Base-by-base conservation (phyloP, 805 yeast species). In the Candida alai region DNA sequence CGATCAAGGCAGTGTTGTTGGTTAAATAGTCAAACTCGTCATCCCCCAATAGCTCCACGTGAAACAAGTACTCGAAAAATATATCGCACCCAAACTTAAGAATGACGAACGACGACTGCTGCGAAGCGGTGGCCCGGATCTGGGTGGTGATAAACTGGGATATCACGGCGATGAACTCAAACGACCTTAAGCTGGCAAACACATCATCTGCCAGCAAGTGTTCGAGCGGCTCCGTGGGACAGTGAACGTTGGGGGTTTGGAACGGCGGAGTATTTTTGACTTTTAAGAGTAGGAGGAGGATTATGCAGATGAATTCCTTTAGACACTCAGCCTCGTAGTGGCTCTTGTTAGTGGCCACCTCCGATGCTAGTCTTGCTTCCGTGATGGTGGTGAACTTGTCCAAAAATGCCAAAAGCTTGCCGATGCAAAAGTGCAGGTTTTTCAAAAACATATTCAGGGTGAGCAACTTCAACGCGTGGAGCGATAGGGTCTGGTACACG, bases 11-110 rank as follows among this genome's bases (percentile, higher is more conserved):
- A 2, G 63, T 48, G 19, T 51, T 40, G 24, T 41, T 35, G 4
- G 62, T 55, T 32, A 66, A 41, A 6, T 40, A 39, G 9, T 42
- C 43, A 29, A 66, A 62, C 33, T 66, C 71, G 11, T 34, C 38
- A 39, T 64, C 70, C 10, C 51, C 40, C 11, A 66, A 48, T 15
- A 65, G 44, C 29, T 58, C 65, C 1, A 49, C 48, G 30, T 58
- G 54, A 49, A 54, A 65, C 19, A 66, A 49, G 38, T 65, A 66
- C 45, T 64, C 69, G 39, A 66, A 66, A 18, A 66, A 44, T 6
- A 62, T 58, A 41, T 66, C 71, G 42, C 71, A 56, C 24, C 54
- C 44, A 40, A 66, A 61, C 39, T 63, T 63, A 20, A 66, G 41
- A 5, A 65, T 36, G 7, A 61, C 58, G 42, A 48, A 64, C 6